Conservation (phyloP, 2,329 filamentous ascomycete species). For the Ceratocystis colombiana region DNA sequence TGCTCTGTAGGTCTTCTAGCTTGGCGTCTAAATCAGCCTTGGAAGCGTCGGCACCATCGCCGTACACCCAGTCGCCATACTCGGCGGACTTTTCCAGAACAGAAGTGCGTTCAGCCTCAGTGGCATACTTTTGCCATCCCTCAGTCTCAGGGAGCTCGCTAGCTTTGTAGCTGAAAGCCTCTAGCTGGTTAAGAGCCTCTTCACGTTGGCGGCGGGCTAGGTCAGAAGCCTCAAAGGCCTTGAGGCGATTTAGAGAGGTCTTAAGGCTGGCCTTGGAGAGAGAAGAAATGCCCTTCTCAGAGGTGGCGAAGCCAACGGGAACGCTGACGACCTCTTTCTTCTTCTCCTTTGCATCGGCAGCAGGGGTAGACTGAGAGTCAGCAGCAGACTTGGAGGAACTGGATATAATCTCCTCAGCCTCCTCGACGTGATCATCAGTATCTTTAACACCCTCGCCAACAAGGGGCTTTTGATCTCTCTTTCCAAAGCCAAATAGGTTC, state of each 20-base stretch:
- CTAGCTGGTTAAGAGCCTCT: conserved; percentile 84
- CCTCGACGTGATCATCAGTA: conserved; percentile 27
- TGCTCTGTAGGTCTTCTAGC: conserved; percentile 63
- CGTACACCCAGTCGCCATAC: conserved; percentile 83
- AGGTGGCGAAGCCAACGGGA: conserved; percentile 41
- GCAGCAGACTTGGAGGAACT: conserved; percentile 28
- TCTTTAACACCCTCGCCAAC: conserved; percentile 51
- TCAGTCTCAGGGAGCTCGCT: conserved; percentile 73
- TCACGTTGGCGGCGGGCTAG: conserved; percentile 64
- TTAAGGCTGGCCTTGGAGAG: conserved; percentile 42
- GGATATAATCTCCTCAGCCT: conserved; percentile 32
- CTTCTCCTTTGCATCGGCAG: conserved; percentile 43
- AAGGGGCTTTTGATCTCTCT: conserved; percentile 71
- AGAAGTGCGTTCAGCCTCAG: conserved; percentile 52
- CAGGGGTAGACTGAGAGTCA: conserved; percentile 38
- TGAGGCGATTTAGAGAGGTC: conserved; percentile 57
- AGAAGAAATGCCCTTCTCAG: conserved; percentile 42
- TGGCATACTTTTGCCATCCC: conserved; percentile 62
- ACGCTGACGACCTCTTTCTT: conserved; percentile 51
- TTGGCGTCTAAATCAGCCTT: conserved; percentile 65
- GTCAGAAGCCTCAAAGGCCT: conserved; percentile 80
- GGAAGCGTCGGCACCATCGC: conserved; percentile 65
- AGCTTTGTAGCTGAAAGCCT: conserved; percentile 81
- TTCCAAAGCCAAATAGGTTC: conserved; percentile 88
- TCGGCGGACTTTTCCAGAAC: conserved; percentile 59